Base-by-base conservation (phyloP, 495 filamentous ascomycete genomes). In the Podospora tetraspora region DNA sequence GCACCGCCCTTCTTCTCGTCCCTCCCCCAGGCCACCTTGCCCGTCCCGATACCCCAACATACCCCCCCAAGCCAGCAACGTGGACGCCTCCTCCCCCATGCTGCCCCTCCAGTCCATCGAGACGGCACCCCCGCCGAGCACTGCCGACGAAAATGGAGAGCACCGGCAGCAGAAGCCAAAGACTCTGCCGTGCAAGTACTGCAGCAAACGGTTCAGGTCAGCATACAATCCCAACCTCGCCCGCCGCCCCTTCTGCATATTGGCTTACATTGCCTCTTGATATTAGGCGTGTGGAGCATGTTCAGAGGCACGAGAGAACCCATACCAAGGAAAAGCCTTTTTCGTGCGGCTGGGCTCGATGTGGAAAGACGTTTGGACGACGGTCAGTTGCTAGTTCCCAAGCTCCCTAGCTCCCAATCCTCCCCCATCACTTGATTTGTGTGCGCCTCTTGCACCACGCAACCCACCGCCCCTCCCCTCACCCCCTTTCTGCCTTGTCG, bases 261-360 rank as follows among this genome's bases (percentile, higher is more conserved):
- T 79, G 76, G 64, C 77, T 81, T 80, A 77, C 77, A 76, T 78
- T 80, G 73, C 68, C 60, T 68, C 79, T 70, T 75, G 73, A 79
- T 76, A 80, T 80, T 79, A 84, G 82, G 78, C 84, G 85, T 71
- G 81, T 87, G 70, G 85, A 87, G 73, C 85, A 87, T 75, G 80
- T 87, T 61, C 84, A 87, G 74, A 81, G 85, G 66, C 85, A 87
- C 71, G 85, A 87, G 74, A 80, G 85, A 75, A 87, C 84, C 58
- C 85, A 87, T 79, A 87, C 85, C 72, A 86, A 86, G 72, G 82
- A 85, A 75, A 87, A 86, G 74, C 85, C 85, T 3, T 87, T 86
- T 74, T 78, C 80, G 56, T 87, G 85, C 65, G 71, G 71, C 69
- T 84, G 81, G 81, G 76, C 76, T 71, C 75, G 81, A 57, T 87